Base-by-base conservation (phyloP, 2,329 filamentous ascomycete genomes). In the Aspergillus sp. region DNA sequence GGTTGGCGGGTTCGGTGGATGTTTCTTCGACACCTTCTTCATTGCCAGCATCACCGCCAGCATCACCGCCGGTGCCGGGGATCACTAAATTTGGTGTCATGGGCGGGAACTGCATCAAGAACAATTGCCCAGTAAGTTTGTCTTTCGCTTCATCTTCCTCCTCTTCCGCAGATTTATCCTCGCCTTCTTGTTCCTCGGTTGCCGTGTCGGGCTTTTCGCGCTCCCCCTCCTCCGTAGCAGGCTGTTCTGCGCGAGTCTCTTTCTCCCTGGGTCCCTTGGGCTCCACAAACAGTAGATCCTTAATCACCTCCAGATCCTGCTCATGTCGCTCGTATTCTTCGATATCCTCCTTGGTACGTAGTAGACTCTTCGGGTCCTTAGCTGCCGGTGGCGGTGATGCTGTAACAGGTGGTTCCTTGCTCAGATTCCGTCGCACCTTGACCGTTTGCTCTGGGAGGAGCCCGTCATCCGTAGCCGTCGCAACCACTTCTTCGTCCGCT, bases 91-190 rank as follows among this genome's bases (percentile, higher is more conserved):
- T 75, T 4, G 81, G 81, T 3, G 82, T 75, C 48, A 81, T 71
- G 0, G 81, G 79, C 8, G 81, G 81, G 56, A 83, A 76, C 61
- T 83, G 81, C 61, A 83, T 78, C 44, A 83, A 70, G 59, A 83
- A 83, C 45, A 81, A 71, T 48, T 76, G 74, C 45, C 80, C 75
- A 33, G 75, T 66, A 12, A 73, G 69, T 38, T 69, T 68, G 44
- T 68, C 73, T 55, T 68, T 51, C 30, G 55, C 53, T n/a, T 51
- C 45, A 7, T 54, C 57, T 42, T 56, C 49, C 9, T 56, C 49
- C 7, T 52, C 50, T 30, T 52, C 30, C 6, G 30, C 30, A 32
- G 30, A 19, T 19, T 19, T 19, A 19, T 19, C 19, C 47, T 46
- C 52, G 5, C 51, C 44, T 35, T 49, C 51, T 26, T 51, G 43